Evolutionary conservation across 2,329 filamentous ascomycete genomes (phyloP).

Genomic region (Penicillium polonicum): DNA sequence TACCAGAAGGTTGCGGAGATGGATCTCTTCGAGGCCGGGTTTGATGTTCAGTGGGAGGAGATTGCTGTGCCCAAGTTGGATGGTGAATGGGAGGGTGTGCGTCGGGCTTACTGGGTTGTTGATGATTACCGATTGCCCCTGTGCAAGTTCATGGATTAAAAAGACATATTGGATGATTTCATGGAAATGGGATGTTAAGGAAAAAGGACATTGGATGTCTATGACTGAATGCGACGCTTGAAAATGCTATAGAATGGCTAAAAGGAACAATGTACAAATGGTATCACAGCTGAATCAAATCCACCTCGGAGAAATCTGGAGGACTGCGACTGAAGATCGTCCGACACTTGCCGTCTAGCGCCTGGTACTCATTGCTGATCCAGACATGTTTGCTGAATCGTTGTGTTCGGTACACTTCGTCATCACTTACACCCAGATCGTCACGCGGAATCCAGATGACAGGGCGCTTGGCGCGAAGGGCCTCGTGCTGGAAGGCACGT

Average conservation of each 20-base stretch:
- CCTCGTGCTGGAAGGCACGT: conserved; percentile 87
- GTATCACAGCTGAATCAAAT: conserved; percentile 72
- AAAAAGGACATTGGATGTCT: conserved; percentile 15
- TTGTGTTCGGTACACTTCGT: conserved; percentile 79
- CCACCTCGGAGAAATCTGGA: conserved; percentile 84
- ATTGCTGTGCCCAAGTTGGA: conserved; percentile 71
- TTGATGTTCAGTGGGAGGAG: conserved; percentile 84
- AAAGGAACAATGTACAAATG: conserved; percentile 15
- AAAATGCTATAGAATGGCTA: conserved; percentile 22
- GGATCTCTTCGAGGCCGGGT: conserved; percentile 82
- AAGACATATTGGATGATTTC: background rate
- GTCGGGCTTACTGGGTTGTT: conserved; percentile 85
- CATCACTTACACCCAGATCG: conserved; percentile 83
- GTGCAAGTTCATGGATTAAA: conserved; percentile 40
- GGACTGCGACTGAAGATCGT: conserved; percentile 83
- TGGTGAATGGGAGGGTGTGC: conserved; percentile 83
- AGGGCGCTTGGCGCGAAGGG: conserved; percentile 77
- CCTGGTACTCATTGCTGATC: conserved; percentile 92
- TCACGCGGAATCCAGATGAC: conserved; percentile 94
- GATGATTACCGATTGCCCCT: conserved; percentile 53
- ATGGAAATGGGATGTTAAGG: background rate
- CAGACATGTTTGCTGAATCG: conserved; percentile 76
- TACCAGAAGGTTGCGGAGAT: conserved; percentile 90
- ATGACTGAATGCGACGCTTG: conserved; percentile 23
- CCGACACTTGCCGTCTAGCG: conserved; percentile 76